phyloP scores from a whole-genome alignment of 2,329 filamentous ascomycete species.

The Malbranchea cinnamomea region DNA sequence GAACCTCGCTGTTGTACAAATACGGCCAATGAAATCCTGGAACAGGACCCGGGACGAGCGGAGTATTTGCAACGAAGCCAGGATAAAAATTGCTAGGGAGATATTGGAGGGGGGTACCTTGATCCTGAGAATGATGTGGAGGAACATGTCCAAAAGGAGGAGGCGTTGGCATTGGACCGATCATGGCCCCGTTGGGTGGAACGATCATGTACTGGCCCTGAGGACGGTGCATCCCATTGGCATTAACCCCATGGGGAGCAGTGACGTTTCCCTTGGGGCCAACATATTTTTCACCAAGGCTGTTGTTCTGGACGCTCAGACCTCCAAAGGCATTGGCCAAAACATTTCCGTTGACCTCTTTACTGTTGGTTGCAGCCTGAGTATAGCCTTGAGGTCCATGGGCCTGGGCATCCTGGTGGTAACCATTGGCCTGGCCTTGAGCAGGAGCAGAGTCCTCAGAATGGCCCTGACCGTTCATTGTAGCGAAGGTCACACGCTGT shows the following conservation, averaged over 20 bases:
- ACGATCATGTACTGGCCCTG: conserved; percentile 16
- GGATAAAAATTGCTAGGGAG: conserved; percentile 23
- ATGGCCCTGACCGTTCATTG: conserved; percentile 16
- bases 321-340: conserved; percentile 15
- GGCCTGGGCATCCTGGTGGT: conserved; percentile 15
- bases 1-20: conserved; percentile 20
- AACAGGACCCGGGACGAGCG: conserved; percentile 19
- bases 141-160: conserved; percentile 17
- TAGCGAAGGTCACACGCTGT: too few species aligned
- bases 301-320: conserved; percentile 17
- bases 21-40: conserved; percentile 25
- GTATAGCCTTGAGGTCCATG: conserved; percentile 14
- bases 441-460: conserved; percentile 13
- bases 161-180: conserved; percentile 17
- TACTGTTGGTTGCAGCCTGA: conserved; percentile 7
- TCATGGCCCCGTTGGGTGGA: conserved; percentile 20
- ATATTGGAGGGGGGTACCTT: conserved; percentile 21
- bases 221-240: conserved; percentile 17
- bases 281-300: conserved; percentile 15
- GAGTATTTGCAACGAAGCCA: conserved; percentile 18
- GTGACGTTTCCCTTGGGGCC: conserved; percentile 16
- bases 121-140: conserved; percentile 19
- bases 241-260: conserved; percentile 13
- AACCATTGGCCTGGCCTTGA: conserved; percentile 13
- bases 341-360: conserved; percentile 11